Conservation (phyloP, 176 grass and related monocot genomes). For the Cenchrus americanus region DNA sequence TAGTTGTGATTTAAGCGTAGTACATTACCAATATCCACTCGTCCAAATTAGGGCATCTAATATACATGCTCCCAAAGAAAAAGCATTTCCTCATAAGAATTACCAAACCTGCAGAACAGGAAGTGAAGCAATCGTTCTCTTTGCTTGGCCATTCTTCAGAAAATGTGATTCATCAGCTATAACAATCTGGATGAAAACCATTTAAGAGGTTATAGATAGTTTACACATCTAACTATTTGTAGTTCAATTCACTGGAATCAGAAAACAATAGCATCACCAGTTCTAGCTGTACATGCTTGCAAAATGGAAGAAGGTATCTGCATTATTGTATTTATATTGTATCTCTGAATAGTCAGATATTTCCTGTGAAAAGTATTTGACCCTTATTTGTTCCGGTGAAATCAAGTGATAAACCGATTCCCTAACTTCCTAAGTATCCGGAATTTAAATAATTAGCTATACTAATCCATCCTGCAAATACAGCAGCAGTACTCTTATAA, state of each 20-base stretch:
- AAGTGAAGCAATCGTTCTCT: constrained; percentile 79
- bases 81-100: constrained; percentile 31
- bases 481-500: too few relatives aligned
- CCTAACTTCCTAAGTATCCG: too few relatives aligned
- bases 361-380: too few relatives aligned
- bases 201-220: constrained; percentile 15
- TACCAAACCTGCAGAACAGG: constrained; percentile 80
- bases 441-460: too few relatives aligned
- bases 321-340: background rate
- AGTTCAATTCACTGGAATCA: constrained; percentile 21
- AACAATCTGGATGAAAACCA: constrained; percentile 70
- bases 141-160: constrained; percentile 83
- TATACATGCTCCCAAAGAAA: constrained; percentile 14
- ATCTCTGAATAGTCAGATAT: too few relatives aligned
- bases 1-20: constrained; percentile 16
- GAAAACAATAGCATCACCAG: constrained; percentile 2
- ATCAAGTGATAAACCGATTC: too few relatives aligned
- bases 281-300: constrained; percentile 5
- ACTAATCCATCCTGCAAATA: too few relatives aligned
- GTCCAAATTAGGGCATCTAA: background rate
- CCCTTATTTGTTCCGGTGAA: too few relatives aligned
- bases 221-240: background rate
- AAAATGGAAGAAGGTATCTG: constrained; percentile 16
- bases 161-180: constrained; percentile 99
- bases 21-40: constrained; percentile 16